These are phyloP conservation scores for Firmiana major DNA, from an alignment of 345 rosid species.

Conservation along the genomic window DNA sequence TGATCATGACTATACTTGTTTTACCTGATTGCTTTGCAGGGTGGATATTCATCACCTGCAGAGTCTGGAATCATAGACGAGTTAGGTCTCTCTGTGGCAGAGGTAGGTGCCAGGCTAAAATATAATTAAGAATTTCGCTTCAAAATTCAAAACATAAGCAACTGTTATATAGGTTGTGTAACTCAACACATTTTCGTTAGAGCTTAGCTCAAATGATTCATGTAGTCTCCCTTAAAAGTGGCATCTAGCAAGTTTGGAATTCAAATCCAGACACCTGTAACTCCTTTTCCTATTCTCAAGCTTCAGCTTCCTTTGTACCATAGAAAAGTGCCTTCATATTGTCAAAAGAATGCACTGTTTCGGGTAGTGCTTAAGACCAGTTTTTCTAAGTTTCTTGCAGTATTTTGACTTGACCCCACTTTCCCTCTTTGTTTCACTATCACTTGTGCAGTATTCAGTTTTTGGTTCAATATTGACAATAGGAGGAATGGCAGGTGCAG, in stretches of 20 bases:
- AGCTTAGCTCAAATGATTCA: too few species aligned
- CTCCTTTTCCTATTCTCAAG: too few species aligned
- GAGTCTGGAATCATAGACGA: slow-evolving; percentile 57
- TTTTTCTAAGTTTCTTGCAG: background rate
- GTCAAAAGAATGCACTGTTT: too few species aligned
- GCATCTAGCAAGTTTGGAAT: too few species aligned
- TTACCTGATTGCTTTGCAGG: slow-evolving; percentile 23
- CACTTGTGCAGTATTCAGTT: slow-evolving; percentile 42
- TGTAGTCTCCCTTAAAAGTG: too few species aligned
- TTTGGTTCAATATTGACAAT: slow-evolving; percentile 53
- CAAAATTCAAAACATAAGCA: too few species aligned
- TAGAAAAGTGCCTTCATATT: too few species aligned
- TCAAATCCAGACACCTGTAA: too few species aligned
- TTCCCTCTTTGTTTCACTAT: background rate
- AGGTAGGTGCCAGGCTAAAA: slow-evolving; percentile 19
- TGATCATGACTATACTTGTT: background rate
- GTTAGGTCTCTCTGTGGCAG: slow-evolving; percentile 57
- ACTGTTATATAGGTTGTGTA: too few species aligned
- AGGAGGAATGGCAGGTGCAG: slow-evolving; percentile 58
- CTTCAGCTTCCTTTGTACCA: too few species aligned
- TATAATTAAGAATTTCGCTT: background rate
- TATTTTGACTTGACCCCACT: background rate
- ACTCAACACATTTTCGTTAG: too few species aligned
- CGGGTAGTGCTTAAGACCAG: too few species aligned
- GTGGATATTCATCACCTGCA: slow-evolving; percentile 60